Percentiles rank a stretch among this genome's conserved stretches.
phyloP scores from a whole-genome alignment of 208 protist genomes.

The Naegleria fowleri region DNA sequence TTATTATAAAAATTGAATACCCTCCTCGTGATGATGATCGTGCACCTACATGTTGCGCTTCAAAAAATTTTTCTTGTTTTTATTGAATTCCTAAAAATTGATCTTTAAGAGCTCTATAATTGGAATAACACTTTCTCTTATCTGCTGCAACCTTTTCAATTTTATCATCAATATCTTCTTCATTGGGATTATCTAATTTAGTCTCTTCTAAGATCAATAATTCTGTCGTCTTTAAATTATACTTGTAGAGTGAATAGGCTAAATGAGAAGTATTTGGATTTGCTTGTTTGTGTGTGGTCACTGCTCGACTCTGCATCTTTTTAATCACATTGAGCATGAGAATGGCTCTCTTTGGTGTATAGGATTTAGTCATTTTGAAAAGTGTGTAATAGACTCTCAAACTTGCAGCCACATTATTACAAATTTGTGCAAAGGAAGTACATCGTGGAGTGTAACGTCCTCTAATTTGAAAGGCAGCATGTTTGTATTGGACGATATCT shows the following conservation, averaged over 20 bases:
- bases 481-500: neutral
- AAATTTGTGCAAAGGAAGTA: slow-evolving; percentile 6
- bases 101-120: neutral
- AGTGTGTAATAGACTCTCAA: neutral
- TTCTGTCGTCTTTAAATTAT: neutral
- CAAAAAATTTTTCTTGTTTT: no score
- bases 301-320: slow-evolving; percentile 10
- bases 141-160: neutral
- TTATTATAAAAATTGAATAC: no score
- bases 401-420: neutral
- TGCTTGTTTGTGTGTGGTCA: neutral
- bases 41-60: no score
- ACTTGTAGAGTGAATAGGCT: neutral
- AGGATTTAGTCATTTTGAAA: neutral
- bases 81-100: neutral
- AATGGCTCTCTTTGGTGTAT: neutral
- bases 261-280: neutral
- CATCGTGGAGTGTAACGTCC: neutral
- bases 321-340: neutral
- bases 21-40: no score
- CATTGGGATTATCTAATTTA: neutral
- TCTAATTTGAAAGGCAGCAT: slow-evolving; percentile 12
- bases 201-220: neutral
- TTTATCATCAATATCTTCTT: neutral
- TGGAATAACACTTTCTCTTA: neutral